Evolutionary conservation across 2,329 filamentous ascomycete genomes (phyloP), one percentile per base, ranked within the genome.

Genomic region (Epichloe uncinata): DNA sequence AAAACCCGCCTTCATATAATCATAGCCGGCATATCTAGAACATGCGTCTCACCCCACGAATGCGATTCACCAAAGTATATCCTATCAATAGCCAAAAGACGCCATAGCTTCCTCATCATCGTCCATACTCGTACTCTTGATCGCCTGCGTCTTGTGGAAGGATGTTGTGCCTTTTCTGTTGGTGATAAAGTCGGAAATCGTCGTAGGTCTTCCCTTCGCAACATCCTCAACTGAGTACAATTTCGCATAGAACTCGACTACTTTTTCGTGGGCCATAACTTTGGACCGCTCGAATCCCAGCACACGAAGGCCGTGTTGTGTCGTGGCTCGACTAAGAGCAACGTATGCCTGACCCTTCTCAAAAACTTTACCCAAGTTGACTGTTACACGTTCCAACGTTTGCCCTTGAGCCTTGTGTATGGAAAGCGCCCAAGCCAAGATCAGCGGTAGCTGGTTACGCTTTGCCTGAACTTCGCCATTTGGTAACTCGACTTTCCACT

Each of bases 371-470:
- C 88, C 86, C 0, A 98, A 74, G 63, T 98, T 89, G 26, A 98
- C 93, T 62, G 95, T 95, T 52, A 98, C 93, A 47, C 91, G 78
- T 61, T 95, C 89, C 26, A 96, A 71, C 1, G 91, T 97, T 65
- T 97, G 91, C 1, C 91, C 91, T 64, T 97, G 91, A 1, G 93
- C 93, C 68, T 98, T 98, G 72, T 98, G 93, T 52, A 98, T 98
- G 1, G 89, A 95, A 18, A 98, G 70, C 2, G 93, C 93, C 93
- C 93, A 98, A 0, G 93, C 93, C 33, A 98, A 74, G 54, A 98
- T 97, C 47, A 98, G 74, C 0, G 93, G 93, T 2, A 91, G 67
- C 59, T 91, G 87, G 43, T 77, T 77, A 38, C 93, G 85, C 53
- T 87, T 87, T 2, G 93, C 93, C 65, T 95, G 89, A 1, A 97